Evolutionary conservation across 768 basidiomycete genomes (phyloP), one percentile per base, ranked within the genome.

Genomic region (Boletus barrowsii): DNA sequence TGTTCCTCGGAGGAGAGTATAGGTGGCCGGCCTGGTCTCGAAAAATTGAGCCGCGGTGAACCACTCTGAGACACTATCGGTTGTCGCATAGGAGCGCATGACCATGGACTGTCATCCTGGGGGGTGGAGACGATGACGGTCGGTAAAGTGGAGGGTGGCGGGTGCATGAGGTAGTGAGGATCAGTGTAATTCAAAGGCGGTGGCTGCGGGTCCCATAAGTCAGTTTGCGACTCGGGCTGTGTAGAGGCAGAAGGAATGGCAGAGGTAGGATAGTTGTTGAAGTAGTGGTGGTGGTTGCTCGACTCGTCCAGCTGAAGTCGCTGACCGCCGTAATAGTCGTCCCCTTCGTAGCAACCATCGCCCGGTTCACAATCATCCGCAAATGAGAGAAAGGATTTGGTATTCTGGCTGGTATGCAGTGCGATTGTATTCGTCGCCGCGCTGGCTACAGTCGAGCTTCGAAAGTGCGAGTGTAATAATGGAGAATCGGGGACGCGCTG

Each of bases 101-200:
- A 8, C 64, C 56, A 39, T 55, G 62, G 44, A 18, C 15, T 30
- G 18, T 60, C 62, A 45, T 69, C 71, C 33, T 67, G 57, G 8
- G 77, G 76, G 3, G 75, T 76, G 13, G 84, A 84, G 36, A 87
- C 72, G 48, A 87, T 72, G 18, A 86, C 79, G 5, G 74, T 77
- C 3, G 83, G 84, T 26, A 83, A 62, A 14, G 67, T 56, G n/a
- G 72, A 54, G 18, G 55, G 49, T 26, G 57, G 51, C 32, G 54
- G 40, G 30, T 59, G 37, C 65, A 65, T 65, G 20, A 22, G 29
- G 33, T 62, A 55, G 48, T 55, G 45, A 7, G 44, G 14, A 50
- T 62, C 39, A 49, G 50, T 30, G 33, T 44, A 53, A 48, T 52
- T 42, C 36, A 32, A 30, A 20, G 48, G 9, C 22, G 45, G 33